phyloP scores from a whole-genome alignment of 2,329 filamentous ascomycete genomes.

The Ophiostoma piceae region DNA sequence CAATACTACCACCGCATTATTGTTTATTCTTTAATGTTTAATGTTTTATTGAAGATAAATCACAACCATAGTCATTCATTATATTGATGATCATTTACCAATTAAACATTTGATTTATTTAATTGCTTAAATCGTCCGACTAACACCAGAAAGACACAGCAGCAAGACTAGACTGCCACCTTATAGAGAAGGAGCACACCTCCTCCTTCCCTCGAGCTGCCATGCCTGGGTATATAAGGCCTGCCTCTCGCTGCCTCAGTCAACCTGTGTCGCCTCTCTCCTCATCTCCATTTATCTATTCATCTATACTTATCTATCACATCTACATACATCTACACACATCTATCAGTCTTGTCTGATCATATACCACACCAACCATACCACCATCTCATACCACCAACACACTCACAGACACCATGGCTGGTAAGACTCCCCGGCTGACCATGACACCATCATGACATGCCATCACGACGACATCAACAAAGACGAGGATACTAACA shows the following conservation, averaged over 20 bases:
- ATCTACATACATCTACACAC: not conserved
- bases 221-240: not conserved
- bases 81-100: not conserved
- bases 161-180: not conserved
- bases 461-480: not conserved
- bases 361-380: not conserved
- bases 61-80: not conserved
- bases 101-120: not conserved
- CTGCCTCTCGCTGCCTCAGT: not conserved
- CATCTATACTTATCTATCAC: not conserved
- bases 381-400: not conserved
- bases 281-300: not conserved
- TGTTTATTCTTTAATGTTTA: not conserved
- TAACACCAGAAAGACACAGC: not conserved
- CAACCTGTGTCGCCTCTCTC: no score
- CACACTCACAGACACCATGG: not conserved
- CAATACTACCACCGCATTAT: not conserved
- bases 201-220: not conserved
- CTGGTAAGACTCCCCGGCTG: conserved; percentile 2
- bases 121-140: not conserved
- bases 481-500: not conserved
- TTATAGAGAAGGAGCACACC: not conserved
- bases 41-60: not conserved
- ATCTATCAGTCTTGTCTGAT: not conserved
- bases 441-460: not conserved